phyloP scores from a whole-genome alignment of 2,329 filamentous ascomycete genomes.

The Ascochyta koolunga region DNA sequence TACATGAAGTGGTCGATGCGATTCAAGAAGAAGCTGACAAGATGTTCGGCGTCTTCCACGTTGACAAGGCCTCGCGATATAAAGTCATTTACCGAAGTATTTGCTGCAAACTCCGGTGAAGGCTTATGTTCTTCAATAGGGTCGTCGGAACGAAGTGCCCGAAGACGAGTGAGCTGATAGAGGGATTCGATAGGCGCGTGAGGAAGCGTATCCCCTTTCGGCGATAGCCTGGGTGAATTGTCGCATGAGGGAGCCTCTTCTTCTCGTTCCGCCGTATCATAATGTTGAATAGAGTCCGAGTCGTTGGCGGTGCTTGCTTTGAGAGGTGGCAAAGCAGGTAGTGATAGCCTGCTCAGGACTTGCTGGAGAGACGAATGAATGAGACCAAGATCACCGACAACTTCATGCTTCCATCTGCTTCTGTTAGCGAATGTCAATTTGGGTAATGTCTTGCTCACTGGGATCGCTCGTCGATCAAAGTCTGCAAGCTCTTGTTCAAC shows the following conservation, averaged over 20 bases:
- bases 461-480: slow-evolving; percentile 55
- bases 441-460: slow-evolving; percentile 25
- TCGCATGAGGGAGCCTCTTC: slow-evolving; percentile 40
- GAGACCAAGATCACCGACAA: slow-evolving; percentile 34
- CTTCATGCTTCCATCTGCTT: slow-evolving; percentile 32
- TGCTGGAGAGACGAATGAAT: slow-evolving; percentile 50
- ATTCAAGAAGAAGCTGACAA: slow-evolving; percentile 51
- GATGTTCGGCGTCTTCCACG: slow-evolving; percentile 50
- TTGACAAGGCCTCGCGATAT: slow-evolving; percentile 57
- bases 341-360: slow-evolving; percentile 47
- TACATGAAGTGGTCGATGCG: slow-evolving; percentile 57
- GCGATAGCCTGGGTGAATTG: slow-evolving; percentile 37
- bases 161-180: slow-evolving; percentile 55
- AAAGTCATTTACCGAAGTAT: slow-evolving; percentile 50
- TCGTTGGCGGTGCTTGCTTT: slow-evolving; percentile 27
- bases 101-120: slow-evolving; percentile 1
- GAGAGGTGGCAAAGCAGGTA: slow-evolving; percentile 47
- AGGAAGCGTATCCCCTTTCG: slow-evolving; percentile 35
- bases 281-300: slow-evolving; percentile 30
- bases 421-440: background rate
- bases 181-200: slow-evolving; percentile 54
- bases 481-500: slow-evolving; percentile 59
- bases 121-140: slow-evolving; percentile 47
- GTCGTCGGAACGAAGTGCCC: slow-evolving; percentile 44
- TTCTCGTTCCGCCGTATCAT: slow-evolving; percentile 47